phyloP scores from a whole-genome alignment of 2,329 filamentous ascomycete genomes.

The Stagonosporopsis tanaceti region DNA sequence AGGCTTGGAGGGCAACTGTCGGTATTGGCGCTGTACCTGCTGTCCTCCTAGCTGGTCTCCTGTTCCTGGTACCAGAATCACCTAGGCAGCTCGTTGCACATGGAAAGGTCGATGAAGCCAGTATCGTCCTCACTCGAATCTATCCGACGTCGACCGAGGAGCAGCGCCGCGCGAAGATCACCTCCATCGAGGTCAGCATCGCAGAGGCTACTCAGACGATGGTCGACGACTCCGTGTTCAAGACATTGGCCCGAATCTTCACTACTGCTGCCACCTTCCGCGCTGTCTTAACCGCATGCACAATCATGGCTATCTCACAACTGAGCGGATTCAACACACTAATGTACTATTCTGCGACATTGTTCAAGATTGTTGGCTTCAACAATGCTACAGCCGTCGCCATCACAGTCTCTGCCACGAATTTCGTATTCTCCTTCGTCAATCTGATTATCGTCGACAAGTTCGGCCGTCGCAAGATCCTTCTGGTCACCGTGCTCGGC shows the following conservation, averaged over 20 bases:
- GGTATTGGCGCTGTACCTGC: conserved; percentile 49
- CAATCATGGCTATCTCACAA: conserved; percentile 49
- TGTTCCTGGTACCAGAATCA: conserved; percentile 48
- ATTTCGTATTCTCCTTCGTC: conserved; percentile 80
- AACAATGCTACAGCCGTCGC: conserved; percentile 80
- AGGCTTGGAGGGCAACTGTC: conserved; percentile 49
- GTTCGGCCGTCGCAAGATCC: conserved; percentile 77
- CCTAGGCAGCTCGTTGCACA: conserved; percentile 51
- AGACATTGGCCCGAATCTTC: conserved; percentile 45
- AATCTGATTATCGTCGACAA: conserved; percentile 81
- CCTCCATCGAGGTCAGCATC: conserved; percentile 42
- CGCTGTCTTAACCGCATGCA: conserved; percentile 47
- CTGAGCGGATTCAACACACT: conserved; percentile 70
- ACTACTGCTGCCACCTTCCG: conserved; percentile 43
- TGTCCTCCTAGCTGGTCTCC: conserved; percentile 44
- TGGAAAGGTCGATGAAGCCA: conserved; percentile 42
- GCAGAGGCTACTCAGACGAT: conserved; percentile 41
- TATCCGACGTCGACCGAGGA: conserved; percentile 41
- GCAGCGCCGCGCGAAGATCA: conserved; percentile 38
- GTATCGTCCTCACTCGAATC: conserved; percentile 42
- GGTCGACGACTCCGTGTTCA: conserved; percentile 45
- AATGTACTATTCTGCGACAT: conserved; percentile 73
- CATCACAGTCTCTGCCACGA: conserved; percentile 80
- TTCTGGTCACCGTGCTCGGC: conserved; percentile 58
- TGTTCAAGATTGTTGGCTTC: conserved; percentile 72